Evolutionary conservation across 2,329 filamentous ascomycete genomes (phyloP).

Genomic region (Neonectria ditissima): DNA sequence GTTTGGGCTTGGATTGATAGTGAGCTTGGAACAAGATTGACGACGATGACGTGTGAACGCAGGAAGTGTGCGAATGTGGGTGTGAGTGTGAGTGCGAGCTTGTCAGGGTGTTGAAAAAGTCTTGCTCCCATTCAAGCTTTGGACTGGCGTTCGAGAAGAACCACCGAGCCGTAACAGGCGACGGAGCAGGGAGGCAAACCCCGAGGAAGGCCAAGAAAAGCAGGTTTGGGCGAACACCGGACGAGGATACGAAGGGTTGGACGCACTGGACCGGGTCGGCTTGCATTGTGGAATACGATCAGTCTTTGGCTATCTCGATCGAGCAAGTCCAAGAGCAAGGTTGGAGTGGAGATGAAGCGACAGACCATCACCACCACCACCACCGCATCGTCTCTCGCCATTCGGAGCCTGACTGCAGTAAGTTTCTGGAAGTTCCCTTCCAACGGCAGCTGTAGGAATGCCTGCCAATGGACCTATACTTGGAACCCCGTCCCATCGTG

Average conservation of each 20-base stretch:
- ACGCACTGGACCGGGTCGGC: constrained; percentile 1
- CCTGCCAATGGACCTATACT: constrained; percentile 6
- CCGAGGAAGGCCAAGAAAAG: not conserved
- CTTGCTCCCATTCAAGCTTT: not conserved
- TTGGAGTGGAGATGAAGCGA: constrained; percentile 22
- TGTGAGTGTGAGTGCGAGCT: no score
- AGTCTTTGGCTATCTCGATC: constrained; percentile 4
- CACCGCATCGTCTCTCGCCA: constrained; percentile 13
- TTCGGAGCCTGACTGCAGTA: not conserved
- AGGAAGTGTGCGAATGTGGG: not conserved
- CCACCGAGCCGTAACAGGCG: not conserved
- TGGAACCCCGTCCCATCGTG: constrained; percentile 6
- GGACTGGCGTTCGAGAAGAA: constrained; percentile 11
- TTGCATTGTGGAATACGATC: constrained; percentile 6
- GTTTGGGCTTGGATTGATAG: constrained; percentile 13
- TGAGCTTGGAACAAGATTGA: constrained; percentile 9
- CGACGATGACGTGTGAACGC: constrained; percentile 12
- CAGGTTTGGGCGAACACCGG: constrained; percentile 1
- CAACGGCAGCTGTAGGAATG: not conserved
- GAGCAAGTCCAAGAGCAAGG: constrained; percentile 14
- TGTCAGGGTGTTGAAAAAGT: constrained; percentile 7
- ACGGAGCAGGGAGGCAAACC: not conserved
- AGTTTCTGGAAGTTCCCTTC: constrained; percentile 1
- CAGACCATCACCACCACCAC: constrained; percentile 23
- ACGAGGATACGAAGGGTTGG: not conserved